Percentiles rank a stretch among this genome's conserved stretches.
Evolutionary conservation across 805 yeast species (phyloP).

Genomic region (Deakozyma indianensis): DNA sequence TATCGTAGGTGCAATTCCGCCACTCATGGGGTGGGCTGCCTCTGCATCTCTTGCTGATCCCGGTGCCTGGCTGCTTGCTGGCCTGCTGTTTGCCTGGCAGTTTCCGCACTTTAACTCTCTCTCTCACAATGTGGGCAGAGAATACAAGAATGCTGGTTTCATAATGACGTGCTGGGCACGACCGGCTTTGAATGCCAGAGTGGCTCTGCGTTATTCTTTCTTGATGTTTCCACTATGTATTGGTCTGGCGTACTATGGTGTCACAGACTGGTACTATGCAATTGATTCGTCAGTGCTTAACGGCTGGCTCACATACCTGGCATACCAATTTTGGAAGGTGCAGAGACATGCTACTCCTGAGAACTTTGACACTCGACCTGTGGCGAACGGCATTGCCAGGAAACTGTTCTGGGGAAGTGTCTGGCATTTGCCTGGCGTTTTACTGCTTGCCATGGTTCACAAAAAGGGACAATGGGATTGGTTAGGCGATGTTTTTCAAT

Average conservation of each 20-base stretch:
- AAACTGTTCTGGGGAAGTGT: conserved; percentile 90
- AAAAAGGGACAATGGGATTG: conserved; percentile 93
- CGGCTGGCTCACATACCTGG: conserved; percentile 71
- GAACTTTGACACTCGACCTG: conserved; percentile 8
- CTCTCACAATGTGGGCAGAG: conserved; percentile 75
- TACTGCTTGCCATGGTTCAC: conserved; percentile 85
- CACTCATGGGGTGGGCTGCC: conserved; percentile 98
- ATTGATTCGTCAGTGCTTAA: conserved; percentile 74
- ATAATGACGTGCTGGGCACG: conserved; percentile 94
- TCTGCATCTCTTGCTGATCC: conserved; percentile 56
- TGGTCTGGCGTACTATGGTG: conserved; percentile 61
- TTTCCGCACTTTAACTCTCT: conserved; percentile 94
- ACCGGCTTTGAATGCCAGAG: conserved; percentile 85
- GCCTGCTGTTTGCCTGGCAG: conserved; percentile 90
- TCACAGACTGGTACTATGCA: conserved; percentile 70
- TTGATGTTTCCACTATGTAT: conserved; percentile 88
- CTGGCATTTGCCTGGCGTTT: conserved; percentile 80
- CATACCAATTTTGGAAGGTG: conserved; percentile 75
- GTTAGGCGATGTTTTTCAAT: conserved; percentile 22
- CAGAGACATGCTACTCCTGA: conserved; percentile 26
- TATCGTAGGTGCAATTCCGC: conserved; percentile 96
- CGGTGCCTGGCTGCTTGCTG: conserved; percentile 91
- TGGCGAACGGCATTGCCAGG: conserved; percentile 54
- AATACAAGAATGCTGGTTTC: conserved; percentile 86
- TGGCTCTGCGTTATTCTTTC: conserved; percentile 79